These are phyloP conservation scores for Fomitiporia mediterranea DNA, from an alignment of 1,284 basidiomycete genomes.

Conservation along the genomic window DNA sequence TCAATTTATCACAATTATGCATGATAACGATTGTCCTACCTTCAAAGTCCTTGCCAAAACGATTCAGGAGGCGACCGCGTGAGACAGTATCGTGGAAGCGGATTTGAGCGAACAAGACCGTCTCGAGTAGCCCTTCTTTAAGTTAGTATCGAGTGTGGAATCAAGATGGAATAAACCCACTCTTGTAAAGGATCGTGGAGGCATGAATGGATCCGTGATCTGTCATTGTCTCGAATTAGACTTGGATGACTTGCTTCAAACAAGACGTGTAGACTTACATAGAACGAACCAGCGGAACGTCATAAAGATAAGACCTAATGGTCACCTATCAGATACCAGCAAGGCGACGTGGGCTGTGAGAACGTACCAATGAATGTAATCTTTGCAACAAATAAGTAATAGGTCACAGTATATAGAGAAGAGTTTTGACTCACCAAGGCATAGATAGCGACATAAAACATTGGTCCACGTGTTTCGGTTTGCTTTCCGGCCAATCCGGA, in stretches of 20 bases:
- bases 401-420: conserved; percentile 18
- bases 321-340: conserved; percentile 10
- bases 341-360: neutral
- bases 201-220: conserved; percentile 69
- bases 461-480: conserved; percentile 42
- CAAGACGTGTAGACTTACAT: conserved; percentile 37
- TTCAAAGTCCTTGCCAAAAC: conserved; percentile 94
- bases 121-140: conserved; percentile 62
- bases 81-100: conserved; percentile 93
- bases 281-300: conserved; percentile 66
- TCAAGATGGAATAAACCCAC: conserved; percentile 40
- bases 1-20: neutral
- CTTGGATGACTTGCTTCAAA: conserved; percentile 7
- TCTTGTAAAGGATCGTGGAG: conserved; percentile 64
- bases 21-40: conserved; percentile 36
- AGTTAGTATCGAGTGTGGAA: conserved; percentile 21
- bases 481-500: conserved; percentile 45
- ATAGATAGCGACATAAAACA: conserved; percentile 79
- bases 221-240: conserved; percentile 26
- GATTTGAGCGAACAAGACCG: conserved; percentile 86
- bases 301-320: conserved; percentile 53
- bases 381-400: conserved; percentile 26
- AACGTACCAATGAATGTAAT: conserved; percentile 38
- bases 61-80: conserved; percentile 79
- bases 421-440: conserved; percentile 43